phyloP scores from a whole-genome alignment of 1,284 basidiomycete species.

The Ustilago crameri region DNA sequence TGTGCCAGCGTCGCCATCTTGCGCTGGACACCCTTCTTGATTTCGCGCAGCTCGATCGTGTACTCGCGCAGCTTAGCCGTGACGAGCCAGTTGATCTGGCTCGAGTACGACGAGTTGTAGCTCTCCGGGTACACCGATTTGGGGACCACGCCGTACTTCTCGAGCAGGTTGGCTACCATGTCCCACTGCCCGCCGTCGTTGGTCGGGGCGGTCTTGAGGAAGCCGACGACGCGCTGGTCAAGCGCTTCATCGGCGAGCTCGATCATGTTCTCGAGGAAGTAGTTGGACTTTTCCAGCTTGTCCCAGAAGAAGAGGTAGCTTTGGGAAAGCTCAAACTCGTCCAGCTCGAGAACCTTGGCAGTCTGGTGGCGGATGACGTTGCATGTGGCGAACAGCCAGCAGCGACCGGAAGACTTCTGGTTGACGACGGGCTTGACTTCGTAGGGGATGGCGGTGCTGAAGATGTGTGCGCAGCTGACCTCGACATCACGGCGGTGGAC shows the following conservation, averaged over 20 bases:
- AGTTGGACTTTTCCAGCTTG: conserved; percentile 93
- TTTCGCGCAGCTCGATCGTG: conserved; percentile 80
- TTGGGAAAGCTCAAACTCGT: conserved; percentile 89
- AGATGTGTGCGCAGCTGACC: conserved; percentile 81
- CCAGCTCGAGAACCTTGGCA: conserved; percentile 84
- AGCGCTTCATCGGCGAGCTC: conserved; percentile 82
- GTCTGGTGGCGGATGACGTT: conserved; percentile 86
- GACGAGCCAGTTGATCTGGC: conserved; percentile 80
- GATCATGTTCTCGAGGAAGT: conserved; percentile 88
- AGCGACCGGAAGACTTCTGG: conserved; percentile 75
- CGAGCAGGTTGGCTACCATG: conserved; percentile 84
- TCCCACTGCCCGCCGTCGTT: conserved; percentile 80
- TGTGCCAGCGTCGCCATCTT: conserved; percentile 60
- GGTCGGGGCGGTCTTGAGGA: conserved; percentile 81
- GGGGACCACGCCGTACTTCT: conserved; percentile 58
- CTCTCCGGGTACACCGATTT: conserved; percentile 87
- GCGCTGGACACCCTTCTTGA: conserved; percentile 69
- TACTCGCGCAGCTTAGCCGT: conserved; percentile 92
- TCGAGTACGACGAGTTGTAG: conserved; percentile 80
- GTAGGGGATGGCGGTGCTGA: conserved; percentile 83
- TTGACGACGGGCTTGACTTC: conserved; percentile 80
- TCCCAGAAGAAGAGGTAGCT: conserved; percentile 69
- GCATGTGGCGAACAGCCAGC: conserved; percentile 62
- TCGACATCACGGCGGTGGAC: conserved; percentile 76
- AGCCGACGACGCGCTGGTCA: conserved; percentile 82